Conservation (phyloP, 2,329 filamentous ascomycete genomes). For the Diplodia scrobiculata region DNA sequence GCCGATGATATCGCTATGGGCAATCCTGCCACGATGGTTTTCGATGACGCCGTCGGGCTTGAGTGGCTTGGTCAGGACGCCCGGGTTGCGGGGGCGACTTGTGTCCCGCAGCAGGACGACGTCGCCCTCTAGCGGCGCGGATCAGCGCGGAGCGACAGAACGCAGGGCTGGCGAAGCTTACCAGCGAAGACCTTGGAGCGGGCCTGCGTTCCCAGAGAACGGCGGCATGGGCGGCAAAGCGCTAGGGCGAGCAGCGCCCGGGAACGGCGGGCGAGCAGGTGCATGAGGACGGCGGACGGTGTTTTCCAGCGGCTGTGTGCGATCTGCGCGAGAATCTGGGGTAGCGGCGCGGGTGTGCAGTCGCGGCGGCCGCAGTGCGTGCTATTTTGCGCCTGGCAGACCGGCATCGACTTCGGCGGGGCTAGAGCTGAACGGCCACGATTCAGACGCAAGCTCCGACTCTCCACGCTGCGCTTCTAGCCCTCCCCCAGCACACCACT, state of each 20-base stretch:
- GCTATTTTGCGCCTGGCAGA: neutral
- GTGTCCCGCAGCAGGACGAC: conserved; percentile 49
- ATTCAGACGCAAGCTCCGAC: conserved; percentile 24
- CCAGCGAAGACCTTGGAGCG: conserved; percentile 27
- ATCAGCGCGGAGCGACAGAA: conserved; percentile 31
- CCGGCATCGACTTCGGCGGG: conserved; percentile 10
- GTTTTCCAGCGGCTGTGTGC: conserved; percentile 6
- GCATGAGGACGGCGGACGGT: neutral
- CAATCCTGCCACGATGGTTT: conserved; percentile 54
- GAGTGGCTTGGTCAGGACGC: conserved; percentile 47
- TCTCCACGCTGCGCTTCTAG: conserved; percentile 22
- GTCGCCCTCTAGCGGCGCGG: conserved; percentile 40
- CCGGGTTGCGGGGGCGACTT: conserved; percentile 36
- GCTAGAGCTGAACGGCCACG: conserved; percentile 20
- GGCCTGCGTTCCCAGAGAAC: conserved; percentile 16
- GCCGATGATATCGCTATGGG: conserved; percentile 64
- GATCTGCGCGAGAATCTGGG: conserved; percentile 27
- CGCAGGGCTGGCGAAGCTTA: conserved; percentile 10
- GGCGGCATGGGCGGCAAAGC: conserved; percentile 26
- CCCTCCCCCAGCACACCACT: conserved; percentile 15
- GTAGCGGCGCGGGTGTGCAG: conserved; percentile 13
- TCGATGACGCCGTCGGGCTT: conserved; percentile 40
- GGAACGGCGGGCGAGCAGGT: conserved; percentile 2
- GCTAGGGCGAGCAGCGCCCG: conserved; percentile 1
- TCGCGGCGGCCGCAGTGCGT: neutral